Percentiles rank a stretch among this genome's conserved stretches.
phyloP scores from a whole-genome alignment of 768 basidiomycete species.

The Leccinum olivaceopallidum region DNA sequence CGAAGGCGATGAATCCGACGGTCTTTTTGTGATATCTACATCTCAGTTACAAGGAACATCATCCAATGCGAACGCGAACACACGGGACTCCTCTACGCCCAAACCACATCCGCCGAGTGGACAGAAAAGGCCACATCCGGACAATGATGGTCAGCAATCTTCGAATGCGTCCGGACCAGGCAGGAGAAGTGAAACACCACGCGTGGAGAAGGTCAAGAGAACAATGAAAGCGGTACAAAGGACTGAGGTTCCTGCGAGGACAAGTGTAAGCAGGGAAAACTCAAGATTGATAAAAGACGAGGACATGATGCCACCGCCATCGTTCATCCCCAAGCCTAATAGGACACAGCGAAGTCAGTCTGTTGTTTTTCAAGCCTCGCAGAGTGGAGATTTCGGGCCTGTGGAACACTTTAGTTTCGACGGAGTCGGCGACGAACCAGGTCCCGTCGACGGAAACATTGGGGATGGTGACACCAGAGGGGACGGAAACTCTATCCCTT shows the following conservation, averaged over 20 bases:
- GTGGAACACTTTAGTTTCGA: constrained; percentile 11
- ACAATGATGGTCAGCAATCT: constrained; percentile 29
- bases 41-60: constrained; percentile 50
- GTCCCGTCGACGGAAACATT: constrained; percentile 1
- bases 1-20: constrained; percentile 63
- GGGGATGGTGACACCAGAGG: constrained; percentile 5
- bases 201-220: constrained; percentile 46
- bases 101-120: constrained; percentile 10
- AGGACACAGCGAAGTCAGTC: constrained; percentile 14
- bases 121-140: constrained; percentile 24
- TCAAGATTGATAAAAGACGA: constrained; percentile 21
- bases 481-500: constrained; percentile 1
- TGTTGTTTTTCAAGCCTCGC: constrained; percentile 17
- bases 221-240: constrained; percentile 39
- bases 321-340: constrained; percentile 19
- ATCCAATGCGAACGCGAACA: constrained; percentile 17
- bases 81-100: constrained; percentile 21
- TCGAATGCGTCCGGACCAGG: constrained; percentile 25
- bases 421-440: constrained; percentile 1
- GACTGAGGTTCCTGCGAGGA: constrained; percentile 22
- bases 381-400: constrained; percentile 17
- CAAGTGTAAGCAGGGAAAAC: constrained; percentile 12
- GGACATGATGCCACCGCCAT: constrained; percentile 44
- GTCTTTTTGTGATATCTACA: constrained; percentile 79
- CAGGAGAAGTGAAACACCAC: constrained; percentile 37